Evolutionary conservation across 1,139 yeast species (phyloP).

Genomic region (Sugiyamaella pinicola): DNA sequence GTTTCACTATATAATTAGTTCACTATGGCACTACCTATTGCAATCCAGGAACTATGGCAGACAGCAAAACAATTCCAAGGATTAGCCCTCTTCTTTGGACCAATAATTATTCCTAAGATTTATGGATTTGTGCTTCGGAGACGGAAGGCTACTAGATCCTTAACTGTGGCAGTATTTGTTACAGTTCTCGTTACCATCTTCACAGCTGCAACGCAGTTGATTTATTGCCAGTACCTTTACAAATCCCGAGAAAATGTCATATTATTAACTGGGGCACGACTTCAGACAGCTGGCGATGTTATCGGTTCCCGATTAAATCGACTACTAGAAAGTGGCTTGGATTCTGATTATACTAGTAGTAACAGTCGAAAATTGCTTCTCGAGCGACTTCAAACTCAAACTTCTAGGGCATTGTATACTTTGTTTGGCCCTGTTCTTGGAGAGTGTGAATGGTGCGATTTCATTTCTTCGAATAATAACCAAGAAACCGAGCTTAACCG

Average conservation of each 20-base stretch:
- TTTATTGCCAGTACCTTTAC: conserved; percentile 7
- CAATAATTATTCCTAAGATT: conserved; percentile 5
- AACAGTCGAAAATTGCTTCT: conserved; percentile 24
- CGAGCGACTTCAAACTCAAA: conserved; percentile 27
- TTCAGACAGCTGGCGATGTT: conserved; percentile 33
- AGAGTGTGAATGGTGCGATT: conserved; percentile 35
- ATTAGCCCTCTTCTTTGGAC: conserved; percentile 7
- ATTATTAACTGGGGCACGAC: conserved; percentile 27
- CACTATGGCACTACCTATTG: background rate
- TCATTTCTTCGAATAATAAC: conserved; percentile 13
- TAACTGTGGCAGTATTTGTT: conserved; percentile 1
- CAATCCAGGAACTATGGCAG: background rate
- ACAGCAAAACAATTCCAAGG: conserved; percentile 8
- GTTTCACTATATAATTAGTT: background rate
- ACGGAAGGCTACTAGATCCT: background rate
- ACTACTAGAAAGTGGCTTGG: conserved; percentile 4
- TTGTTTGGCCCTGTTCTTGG: conserved; percentile 34
- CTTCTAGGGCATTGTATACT: conserved; percentile 32
- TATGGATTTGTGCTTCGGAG: background rate
- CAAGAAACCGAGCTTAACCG: conserved; percentile 11
- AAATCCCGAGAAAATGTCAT: conserved; percentile 26
- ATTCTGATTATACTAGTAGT: conserved; percentile 10
- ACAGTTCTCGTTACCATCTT: conserved; percentile 12
- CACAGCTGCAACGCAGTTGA: conserved; percentile 17
- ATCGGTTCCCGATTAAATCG: conserved; percentile 27